Evolutionary conservation across 73 alveolate genomes (phyloP).

Genomic region (Paramecium octaurelia): DNA sequence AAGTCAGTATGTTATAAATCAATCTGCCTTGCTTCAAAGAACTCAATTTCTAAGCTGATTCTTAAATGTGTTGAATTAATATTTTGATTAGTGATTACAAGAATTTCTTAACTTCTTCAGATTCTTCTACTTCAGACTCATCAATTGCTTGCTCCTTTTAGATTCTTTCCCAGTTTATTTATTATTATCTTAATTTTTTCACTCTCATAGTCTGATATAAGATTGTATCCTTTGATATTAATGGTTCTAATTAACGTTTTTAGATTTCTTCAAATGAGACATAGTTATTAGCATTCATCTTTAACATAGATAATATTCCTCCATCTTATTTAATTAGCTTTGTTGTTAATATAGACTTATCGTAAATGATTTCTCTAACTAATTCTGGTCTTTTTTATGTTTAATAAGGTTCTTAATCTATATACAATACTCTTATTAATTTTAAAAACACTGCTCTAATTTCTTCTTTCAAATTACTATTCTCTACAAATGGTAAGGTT

Average conservation of each 20-base stretch:
- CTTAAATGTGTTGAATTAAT: background rate
- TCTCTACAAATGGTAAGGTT: background rate
- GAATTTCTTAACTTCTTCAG: background rate
- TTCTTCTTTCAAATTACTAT: background rate
- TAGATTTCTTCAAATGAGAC: background rate
- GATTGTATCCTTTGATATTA: background rate
- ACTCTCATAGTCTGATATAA: background rate
- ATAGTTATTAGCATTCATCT: background rate
- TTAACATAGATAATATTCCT: background rate
- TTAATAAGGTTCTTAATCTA: conserved; percentile 56
- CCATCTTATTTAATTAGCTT: background rate
- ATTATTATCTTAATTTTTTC: background rate
- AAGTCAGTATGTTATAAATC: conserved; percentile 35
- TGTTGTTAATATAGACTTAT: background rate
- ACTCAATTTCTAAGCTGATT: background rate
- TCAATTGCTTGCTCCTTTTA: background rate
- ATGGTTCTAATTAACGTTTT: background rate
- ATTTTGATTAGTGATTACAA: background rate
- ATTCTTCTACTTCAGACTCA: conserved; percentile 36
- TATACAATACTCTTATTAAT: conserved; percentile 34
- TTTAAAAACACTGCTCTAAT: conserved; percentile 48
- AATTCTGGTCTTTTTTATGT: conserved; percentile 45
- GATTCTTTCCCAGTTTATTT: background rate
- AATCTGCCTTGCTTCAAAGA: background rate
- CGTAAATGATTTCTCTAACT: conserved; percentile 48